Evolutionary conservation across 208 protist genomes (phyloP).

Genomic region (Spironucleus salmonicida): DNA sequence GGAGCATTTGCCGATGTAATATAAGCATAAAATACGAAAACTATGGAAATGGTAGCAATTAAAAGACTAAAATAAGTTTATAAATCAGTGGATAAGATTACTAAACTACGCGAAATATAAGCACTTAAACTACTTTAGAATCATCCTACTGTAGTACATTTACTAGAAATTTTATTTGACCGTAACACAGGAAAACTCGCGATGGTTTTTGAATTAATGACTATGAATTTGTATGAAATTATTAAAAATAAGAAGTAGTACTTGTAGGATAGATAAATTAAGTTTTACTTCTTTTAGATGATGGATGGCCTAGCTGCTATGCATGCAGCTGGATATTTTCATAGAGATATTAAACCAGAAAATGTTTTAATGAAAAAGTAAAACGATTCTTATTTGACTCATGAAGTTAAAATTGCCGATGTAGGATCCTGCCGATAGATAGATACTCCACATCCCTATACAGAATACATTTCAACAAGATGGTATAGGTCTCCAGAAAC

Average conservation of each 20-base stretch:
- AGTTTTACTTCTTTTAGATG: slow-evolving; percentile 66
- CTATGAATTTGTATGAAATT: slow-evolving; percentile 85
- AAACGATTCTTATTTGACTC: slow-evolving; percentile 29
- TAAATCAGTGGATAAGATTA: slow-evolving; percentile 67
- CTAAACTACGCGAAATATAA: slow-evolving; percentile 81
- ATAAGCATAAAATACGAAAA: slow-evolving; percentile 71
- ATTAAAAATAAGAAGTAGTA: slow-evolving; percentile 62
- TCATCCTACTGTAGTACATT: slow-evolving; percentile 74
- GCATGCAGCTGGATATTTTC: slow-evolving; percentile 73
- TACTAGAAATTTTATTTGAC: slow-evolving; percentile 75
- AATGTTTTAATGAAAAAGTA: slow-evolving; percentile 66
- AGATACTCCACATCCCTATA: slow-evolving; percentile 62
- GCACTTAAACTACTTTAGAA: slow-evolving; percentile 66
- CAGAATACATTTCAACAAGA: slow-evolving; percentile 85
- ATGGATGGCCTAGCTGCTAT: slow-evolving; percentile 75
- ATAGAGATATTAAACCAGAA: slow-evolving; percentile 89
- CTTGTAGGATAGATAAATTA: slow-evolving; percentile 51
- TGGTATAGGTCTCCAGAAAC: slow-evolving; percentile 79
- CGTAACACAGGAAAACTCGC: slow-evolving; percentile 64
- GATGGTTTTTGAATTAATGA: slow-evolving; percentile 87
- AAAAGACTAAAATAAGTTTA: slow-evolving; percentile 87
- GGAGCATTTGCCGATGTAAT: slow-evolving; percentile 88
- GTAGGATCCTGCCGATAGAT: slow-evolving; percentile 84
- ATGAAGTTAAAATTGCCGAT: slow-evolving; percentile 91
- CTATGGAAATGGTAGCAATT: slow-evolving; percentile 68